Evolutionary conservation across 2,329 filamentous ascomycete genomes (phyloP).

Genomic region (Alternaria infectoria): DNA sequence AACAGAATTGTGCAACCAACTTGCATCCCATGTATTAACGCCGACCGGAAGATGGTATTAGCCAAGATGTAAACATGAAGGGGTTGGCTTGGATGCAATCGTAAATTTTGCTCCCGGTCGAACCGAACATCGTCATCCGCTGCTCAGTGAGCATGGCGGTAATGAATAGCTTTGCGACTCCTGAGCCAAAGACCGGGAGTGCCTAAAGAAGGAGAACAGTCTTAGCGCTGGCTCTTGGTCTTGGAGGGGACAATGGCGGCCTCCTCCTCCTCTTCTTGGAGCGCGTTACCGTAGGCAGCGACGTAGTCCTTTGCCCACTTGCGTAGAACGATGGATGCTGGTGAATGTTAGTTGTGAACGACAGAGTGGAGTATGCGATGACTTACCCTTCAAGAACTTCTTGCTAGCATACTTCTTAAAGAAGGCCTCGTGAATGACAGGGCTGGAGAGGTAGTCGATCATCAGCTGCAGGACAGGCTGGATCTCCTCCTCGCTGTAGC

Average conservation of each 20-base stretch:
- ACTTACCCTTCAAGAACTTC: conserved; percentile 94
- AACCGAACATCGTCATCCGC: conserved; percentile 11
- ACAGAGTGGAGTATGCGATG: conserved; percentile 24
- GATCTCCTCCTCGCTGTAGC: conserved; percentile 92
- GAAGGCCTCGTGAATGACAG: conserved; percentile 93
- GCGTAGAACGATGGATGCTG: conserved; percentile 88
- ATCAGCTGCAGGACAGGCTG: conserved; percentile 91
- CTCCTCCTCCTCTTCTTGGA: conserved; percentile 30
- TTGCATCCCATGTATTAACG: conserved; percentile 45
- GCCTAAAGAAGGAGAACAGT: conserved; percentile 24
- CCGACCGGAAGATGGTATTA: conserved; percentile 36
- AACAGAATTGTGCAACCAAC: conserved; percentile 32
- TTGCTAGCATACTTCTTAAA: conserved; percentile 99
- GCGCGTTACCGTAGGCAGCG: conserved; percentile 38
- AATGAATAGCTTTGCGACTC: conserved; percentile 17
- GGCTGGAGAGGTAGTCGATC: conserved; percentile 93
- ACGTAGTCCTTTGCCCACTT: conserved; percentile 86
- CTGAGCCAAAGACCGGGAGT: conserved; percentile 17
- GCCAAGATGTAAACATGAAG: conserved; percentile 47
- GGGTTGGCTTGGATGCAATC: conserved; percentile 28
- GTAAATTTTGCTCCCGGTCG: conserved; percentile 19
- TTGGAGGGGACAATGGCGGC: conserved; percentile 18
- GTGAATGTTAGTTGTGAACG: conserved; percentile 14
- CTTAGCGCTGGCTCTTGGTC: conserved; percentile 33
- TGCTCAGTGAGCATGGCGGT: conserved; percentile 9